These are phyloP conservation scores for Pisolithus microcarpus DNA, from an alignment of 768 basidiomycete species.

Conservation along the genomic window DNA sequence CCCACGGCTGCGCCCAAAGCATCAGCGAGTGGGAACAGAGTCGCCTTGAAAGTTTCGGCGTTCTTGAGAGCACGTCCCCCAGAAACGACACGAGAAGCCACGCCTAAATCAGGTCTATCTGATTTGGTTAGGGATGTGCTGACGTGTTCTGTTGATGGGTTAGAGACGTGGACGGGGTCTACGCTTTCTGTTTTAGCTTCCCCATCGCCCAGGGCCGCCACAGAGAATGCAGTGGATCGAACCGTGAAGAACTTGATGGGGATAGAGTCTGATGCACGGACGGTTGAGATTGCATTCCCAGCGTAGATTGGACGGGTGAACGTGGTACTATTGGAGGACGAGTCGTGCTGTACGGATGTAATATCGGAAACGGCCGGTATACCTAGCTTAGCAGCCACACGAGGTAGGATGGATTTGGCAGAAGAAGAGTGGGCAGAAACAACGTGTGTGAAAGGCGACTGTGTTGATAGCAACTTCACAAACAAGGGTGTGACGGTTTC, in stretches of 20 bases:
- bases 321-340: constrained; percentile 63
- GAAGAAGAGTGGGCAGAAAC: constrained; percentile 88
- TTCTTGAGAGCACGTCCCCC: constrained; percentile 94
- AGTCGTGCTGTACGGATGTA: constrained; percentile 70
- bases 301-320: constrained; percentile 96
- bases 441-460: constrained; percentile 76
- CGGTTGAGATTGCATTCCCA: constrained; percentile 92
- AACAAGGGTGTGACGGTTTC: constrained; percentile 81
- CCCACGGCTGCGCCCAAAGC: constrained; percentile 92
- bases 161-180: constrained; percentile 54
- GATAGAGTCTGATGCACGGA: constrained; percentile 71
- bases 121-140: constrained; percentile 79
- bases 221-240: constrained; percentile 82
- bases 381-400: constrained; percentile 85
- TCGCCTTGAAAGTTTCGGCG: constrained; percentile 82
- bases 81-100: constrained; percentile 83
- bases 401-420: constrained; percentile 89
- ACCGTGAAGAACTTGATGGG: constrained; percentile 93
- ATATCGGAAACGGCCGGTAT: constrained; percentile 89
- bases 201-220: constrained; percentile 42
- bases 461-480: constrained; percentile 59
- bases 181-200: constrained; percentile 56
- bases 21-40: constrained; percentile 89
- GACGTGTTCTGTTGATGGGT: constrained; percentile 51
- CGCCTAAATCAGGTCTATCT: constrained; percentile 86